These are phyloP conservation scores for Hypoxylon sp. DNA, from an alignment of 2,329 filamentous ascomycete genomes.

Conservation along the genomic window DNA sequence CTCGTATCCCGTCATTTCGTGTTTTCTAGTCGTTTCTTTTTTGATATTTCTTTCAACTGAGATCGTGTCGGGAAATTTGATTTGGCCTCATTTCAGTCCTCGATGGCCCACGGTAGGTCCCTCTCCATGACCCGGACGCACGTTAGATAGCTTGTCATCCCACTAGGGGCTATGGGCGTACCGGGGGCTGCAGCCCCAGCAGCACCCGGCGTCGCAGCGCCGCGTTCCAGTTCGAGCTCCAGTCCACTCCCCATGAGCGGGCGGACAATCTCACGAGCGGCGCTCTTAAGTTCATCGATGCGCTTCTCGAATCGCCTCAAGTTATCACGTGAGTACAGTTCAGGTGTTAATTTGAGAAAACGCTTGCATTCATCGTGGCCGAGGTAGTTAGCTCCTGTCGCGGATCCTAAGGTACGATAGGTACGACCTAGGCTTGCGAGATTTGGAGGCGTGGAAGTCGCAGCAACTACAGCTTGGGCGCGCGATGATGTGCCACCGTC, in stretches of 20 bases:
- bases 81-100: slow-evolving; percentile 41
- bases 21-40: neutral
- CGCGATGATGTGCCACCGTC: slow-evolving; percentile 44
- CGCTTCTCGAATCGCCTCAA: slow-evolving; percentile 87
- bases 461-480: slow-evolving; percentile 52
- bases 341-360: slow-evolving; percentile 86
- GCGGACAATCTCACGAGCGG: slow-evolving; percentile 85
- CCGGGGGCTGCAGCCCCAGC: slow-evolving; percentile 59
- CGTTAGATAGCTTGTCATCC: slow-evolving; percentile 53
- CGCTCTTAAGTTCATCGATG: slow-evolving; percentile 88
- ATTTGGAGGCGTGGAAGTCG: slow-evolving; percentile 60
- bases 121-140: slow-evolving; percentile 54
- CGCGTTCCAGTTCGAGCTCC: slow-evolving; percentile 78
- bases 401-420: slow-evolving; percentile 81
- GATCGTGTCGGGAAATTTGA: neutral
- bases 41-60: neutral
- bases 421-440: slow-evolving; percentile 77
- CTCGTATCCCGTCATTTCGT: slow-evolving; percentile 31
- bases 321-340: slow-evolving; percentile 89
- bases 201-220: slow-evolving; percentile 57
- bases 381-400: slow-evolving; percentile 76
- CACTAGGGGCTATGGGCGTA: slow-evolving; percentile 31
- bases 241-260: slow-evolving; percentile 89
- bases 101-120: slow-evolving; percentile 54
- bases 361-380: slow-evolving; percentile 89